Percentiles rank a stretch among this genome's conserved stretches.
These are phyloP conservation scores for Suillus alpinus DNA, from an alignment of 768 basidiomycete species.

Conservation along the genomic window DNA sequence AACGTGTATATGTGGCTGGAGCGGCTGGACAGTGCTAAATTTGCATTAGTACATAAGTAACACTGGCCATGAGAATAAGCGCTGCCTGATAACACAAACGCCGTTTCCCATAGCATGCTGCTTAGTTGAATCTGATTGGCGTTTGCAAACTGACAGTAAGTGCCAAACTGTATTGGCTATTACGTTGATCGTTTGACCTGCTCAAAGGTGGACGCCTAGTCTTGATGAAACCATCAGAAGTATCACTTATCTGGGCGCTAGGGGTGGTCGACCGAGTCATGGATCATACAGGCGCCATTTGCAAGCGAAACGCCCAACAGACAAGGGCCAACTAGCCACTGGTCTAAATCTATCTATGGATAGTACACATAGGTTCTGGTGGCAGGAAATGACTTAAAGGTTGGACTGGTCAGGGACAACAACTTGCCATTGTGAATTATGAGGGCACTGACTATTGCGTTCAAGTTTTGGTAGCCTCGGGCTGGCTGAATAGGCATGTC, in stretches of 20 bases:
- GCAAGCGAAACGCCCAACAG: not conserved
- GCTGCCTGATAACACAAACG: not conserved
- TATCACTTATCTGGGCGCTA: not conserved
- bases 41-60: not conserved
- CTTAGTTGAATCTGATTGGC: not conserved
- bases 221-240: not conserved
- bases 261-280: not conserved
- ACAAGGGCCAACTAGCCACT: not conserved
- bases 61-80: not conserved
- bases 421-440: not conserved
- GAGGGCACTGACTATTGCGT: not conserved
- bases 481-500: not conserved
- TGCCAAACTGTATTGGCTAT: not conserved
- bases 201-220: not conserved
- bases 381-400: not conserved
- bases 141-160: not conserved
- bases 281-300: not conserved
- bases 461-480: not conserved
- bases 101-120: not conserved
- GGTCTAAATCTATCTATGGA: not conserved
- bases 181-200: not conserved
- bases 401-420: not conserved
- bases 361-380: not conserved
- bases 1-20: not conserved
- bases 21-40: not conserved